These are phyloP conservation scores for Aureobasidium subglaciale DNA, from an alignment of 2,329 filamentous ascomycete species.

Conservation along the genomic window DNA sequence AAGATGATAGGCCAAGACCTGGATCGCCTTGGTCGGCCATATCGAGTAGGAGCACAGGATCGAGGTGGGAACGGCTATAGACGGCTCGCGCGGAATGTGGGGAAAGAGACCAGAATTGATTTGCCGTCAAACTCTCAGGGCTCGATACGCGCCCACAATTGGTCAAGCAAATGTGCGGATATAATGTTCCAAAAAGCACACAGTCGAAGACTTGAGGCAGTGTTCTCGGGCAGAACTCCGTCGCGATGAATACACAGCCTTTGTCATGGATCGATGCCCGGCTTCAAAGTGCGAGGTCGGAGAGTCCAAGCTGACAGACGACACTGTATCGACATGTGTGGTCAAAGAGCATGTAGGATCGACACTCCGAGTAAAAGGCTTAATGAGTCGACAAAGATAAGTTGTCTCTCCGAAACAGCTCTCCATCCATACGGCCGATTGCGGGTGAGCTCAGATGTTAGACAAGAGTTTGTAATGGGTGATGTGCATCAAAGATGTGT, in stretches of 20 bases:
- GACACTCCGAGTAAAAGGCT: not conserved
- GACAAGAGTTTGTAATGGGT: not conserved
- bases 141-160: not conserved
- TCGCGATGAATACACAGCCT: not conserved
- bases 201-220: not conserved
- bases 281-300: not conserved
- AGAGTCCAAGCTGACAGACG: not conserved
- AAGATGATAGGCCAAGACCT: no score
- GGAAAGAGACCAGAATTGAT: not conserved
- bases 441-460: not conserved
- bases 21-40: no score
- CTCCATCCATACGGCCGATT: not conserved
- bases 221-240: not conserved
- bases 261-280: not conserved
- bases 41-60: not conserved
- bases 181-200: not conserved
- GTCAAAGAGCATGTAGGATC: not conserved
- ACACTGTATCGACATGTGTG: not conserved
- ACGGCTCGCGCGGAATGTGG: constrained; percentile 1
- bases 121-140: not conserved
- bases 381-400: not conserved
- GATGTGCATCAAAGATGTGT: not conserved
- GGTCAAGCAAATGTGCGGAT: not conserved
- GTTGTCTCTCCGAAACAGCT: not conserved
- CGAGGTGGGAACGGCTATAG: not conserved